A percentile compares a stretch with the other conserved stretches of the same genome.
Conservation (phyloP, 2,329 filamentous ascomycete genomes). For the Anisogramma anomala region DNA sequence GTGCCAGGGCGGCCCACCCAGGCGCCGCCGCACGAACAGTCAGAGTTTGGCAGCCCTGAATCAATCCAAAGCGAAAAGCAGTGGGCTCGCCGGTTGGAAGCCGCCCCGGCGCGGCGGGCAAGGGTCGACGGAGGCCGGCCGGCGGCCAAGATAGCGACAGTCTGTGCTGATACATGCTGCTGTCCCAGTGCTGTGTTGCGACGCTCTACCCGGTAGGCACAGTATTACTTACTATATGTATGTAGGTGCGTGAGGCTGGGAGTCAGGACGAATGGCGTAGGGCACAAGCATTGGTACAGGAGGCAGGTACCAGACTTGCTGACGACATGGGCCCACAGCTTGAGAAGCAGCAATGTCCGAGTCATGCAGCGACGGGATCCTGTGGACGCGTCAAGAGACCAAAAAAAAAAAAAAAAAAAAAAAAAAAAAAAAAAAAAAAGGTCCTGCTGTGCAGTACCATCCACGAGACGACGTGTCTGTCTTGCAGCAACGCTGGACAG, state of each 20-base stretch:
- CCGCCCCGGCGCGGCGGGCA: slow-evolving; percentile 1
- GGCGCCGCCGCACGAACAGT: slow-evolving; percentile 9
- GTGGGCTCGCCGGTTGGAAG: slow-evolving; percentile 6
- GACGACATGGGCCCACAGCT: too few relatives aligned
- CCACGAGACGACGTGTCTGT: neutral
- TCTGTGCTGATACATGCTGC: neutral
- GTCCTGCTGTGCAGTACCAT: neutral
- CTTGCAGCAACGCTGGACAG: neutral
- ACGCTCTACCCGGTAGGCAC: neutral
- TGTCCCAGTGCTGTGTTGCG: neutral
- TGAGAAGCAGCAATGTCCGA: too few relatives aligned
- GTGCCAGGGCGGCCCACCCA: too few relatives aligned
- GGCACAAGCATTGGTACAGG: too few relatives aligned
- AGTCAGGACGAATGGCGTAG: too few relatives aligned
- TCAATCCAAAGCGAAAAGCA: slow-evolving; percentile 5
- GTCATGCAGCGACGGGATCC: too few relatives aligned
- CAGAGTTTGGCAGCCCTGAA: slow-evolving; percentile 1
- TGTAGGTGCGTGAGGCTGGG: neutral
- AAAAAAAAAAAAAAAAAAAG: too few relatives aligned
- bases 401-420: too few relatives aligned
- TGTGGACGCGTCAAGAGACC: too few relatives aligned
- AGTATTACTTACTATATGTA: neutral
- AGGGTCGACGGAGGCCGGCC: slow-evolving; percentile 7
- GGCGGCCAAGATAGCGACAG: slow-evolving; percentile 7
- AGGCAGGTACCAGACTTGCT: too few relatives aligned